Percentiles rank a stretch among this genome's conserved stretches.
Conservation (phyloP, 495 filamentous ascomycete genomes). For the Penicillium egyptiacum region DNA sequence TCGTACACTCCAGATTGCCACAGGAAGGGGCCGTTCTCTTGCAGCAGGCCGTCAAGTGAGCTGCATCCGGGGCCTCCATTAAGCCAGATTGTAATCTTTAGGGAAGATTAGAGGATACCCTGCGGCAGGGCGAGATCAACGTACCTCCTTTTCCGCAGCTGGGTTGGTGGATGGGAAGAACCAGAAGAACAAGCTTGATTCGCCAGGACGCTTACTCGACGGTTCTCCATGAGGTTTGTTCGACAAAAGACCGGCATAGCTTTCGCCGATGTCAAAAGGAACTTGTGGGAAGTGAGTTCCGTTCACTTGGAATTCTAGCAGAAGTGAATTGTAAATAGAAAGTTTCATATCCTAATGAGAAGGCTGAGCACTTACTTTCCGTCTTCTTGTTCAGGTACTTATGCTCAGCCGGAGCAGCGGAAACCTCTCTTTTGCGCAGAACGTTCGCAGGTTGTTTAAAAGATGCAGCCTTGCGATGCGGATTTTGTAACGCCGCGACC, state of each 20-base stretch:
- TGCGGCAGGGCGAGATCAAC: conserved; percentile 33
- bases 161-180: conserved; percentile 66
- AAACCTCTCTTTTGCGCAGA: conserved; percentile 5
- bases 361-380: conserved; percentile 9
- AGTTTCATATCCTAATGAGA: not conserved
- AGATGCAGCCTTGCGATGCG: conserved; percentile 21
- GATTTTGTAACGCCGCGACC: conserved; percentile 19
- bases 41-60: conserved; percentile 66
- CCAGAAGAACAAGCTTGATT: conserved; percentile 71
- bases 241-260: conserved; percentile 72
- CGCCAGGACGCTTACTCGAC: conserved; percentile 56
- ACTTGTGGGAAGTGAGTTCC: conserved; percentile 69
- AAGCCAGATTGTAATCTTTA: conserved; percentile 65
- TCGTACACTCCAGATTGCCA: conserved; percentile 69
- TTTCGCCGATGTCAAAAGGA: conserved; percentile 73
- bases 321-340: not conserved
- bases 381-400: conserved; percentile 23
- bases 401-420: not conserved
- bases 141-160: conserved; percentile 58
- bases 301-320: conserved; percentile 61
- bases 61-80: conserved; percentile 72
- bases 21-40: conserved; percentile 75
- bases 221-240: conserved; percentile 54
- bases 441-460: not conserved
- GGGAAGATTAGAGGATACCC: conserved; percentile 13